Conservation (phyloP, 306 rosid species). For the Rubus parviflorus region DNA sequence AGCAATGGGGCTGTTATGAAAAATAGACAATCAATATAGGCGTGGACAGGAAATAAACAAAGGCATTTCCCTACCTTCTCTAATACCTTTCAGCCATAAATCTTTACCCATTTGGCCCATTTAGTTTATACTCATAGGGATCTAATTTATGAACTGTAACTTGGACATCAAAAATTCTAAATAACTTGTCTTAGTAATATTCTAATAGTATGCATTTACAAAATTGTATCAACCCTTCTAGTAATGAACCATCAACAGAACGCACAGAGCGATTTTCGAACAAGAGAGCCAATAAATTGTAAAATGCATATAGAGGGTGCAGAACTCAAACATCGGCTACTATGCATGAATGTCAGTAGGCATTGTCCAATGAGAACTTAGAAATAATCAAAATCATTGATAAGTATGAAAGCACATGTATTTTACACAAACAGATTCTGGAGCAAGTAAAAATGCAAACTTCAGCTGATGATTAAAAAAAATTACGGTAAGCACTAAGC, state of each 20-base stretch:
- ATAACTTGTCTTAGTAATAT: neutral
- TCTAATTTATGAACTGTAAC: neutral
- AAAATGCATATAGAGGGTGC: neutral
- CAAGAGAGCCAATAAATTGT: neutral
- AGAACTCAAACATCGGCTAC: neutral
- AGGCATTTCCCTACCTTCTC: no score
- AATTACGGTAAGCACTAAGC: neutral
- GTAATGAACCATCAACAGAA: neutral
- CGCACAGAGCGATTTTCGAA: neutral
- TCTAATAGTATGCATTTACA: neutral
- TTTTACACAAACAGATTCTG: neutral
- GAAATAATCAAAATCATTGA: neutral
- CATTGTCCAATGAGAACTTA: neutral
- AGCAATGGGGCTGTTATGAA: no score
- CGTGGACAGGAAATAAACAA: no score
- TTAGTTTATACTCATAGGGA: no score
- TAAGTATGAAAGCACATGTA: neutral
- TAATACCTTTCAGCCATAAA: neutral
- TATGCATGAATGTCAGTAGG: neutral
- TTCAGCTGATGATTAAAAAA: neutral
- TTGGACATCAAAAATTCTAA: neutral
- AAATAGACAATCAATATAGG: no score
- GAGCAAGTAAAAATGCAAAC: neutral
- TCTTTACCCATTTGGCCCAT: neutral
- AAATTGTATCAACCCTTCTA: neutral